Percentiles rank a stretch among this genome's conserved stretches.
Evolutionary conservation across 306 rosid species (phyloP).

Genomic region (Glycine latifolia): DNA sequence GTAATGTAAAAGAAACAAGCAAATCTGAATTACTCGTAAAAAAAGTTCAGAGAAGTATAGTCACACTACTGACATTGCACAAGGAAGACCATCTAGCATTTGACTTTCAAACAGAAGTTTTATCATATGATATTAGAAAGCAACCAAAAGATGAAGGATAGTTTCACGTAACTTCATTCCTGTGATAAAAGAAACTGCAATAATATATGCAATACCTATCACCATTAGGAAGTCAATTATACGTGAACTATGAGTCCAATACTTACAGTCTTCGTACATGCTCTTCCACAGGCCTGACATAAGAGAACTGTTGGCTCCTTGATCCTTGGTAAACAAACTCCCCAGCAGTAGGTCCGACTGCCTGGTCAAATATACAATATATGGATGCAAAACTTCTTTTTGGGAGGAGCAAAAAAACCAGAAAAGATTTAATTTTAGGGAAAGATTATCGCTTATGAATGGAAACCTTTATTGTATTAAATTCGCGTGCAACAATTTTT

Average conservation of each 20-base stretch:
- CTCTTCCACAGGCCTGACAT: conserved; percentile 65
- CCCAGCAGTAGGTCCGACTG: conserved; percentile 57
- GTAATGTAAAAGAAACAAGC: no score
- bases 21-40: no score
- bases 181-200: no score
- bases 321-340: conserved; percentile 57
- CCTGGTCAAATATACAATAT: conserved; percentile 59
- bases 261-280: conserved; percentile 68
- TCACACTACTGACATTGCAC: no score
- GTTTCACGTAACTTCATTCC: no score
- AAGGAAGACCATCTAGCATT: no score
- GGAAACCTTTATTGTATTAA: conserved; percentile 8
- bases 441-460: neutral
- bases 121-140: no score
- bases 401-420: conserved; percentile 21
- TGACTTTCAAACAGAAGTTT: no score
- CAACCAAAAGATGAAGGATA: no score
- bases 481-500: conserved; percentile 22
- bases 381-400: conserved; percentile 39
- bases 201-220: neutral
- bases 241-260: conserved; percentile 8
- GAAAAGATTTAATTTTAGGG: neutral
- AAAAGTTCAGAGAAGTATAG: no score
- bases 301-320: conserved; percentile 63
- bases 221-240: conserved; percentile 9